Percentiles rank a stretch among this genome's conserved stretches.
These are phyloP conservation scores for Agrocybe chaxingu DNA, from an alignment of 768 basidiomycete species.

Conservation along the genomic window DNA sequence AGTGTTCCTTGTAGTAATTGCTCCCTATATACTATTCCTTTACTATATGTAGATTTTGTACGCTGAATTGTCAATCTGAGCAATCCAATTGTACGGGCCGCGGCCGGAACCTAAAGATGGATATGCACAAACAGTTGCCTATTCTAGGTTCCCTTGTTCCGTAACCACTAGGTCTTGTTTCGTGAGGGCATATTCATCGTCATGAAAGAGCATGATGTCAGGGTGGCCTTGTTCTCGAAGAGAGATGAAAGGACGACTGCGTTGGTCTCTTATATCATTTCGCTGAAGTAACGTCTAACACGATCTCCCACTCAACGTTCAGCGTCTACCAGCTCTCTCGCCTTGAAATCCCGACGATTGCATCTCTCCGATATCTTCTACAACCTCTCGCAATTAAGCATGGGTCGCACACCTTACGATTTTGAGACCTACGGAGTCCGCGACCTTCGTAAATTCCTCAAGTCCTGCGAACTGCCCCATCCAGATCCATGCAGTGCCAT, in stretches of 20 bases:
- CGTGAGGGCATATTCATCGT: too few species aligned
- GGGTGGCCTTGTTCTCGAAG: too few species aligned
- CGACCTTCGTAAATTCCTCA: slow-evolving; percentile 46
- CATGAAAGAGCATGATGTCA: too few species aligned
- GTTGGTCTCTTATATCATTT: slow-evolving; percentile 1
- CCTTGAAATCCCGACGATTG: neutral
- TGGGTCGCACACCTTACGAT: slow-evolving; percentile 21
- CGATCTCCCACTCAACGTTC: neutral
- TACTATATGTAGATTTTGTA: too few species aligned
- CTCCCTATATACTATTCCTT: too few species aligned
- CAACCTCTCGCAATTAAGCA: neutral
- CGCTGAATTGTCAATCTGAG: too few species aligned
- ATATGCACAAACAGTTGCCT: slow-evolving; percentile 5
- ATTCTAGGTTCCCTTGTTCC: slow-evolving; percentile 1
- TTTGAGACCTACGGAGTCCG: slow-evolving; percentile 30
- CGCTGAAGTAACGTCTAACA: neutral
- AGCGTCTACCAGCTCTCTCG: neutral
- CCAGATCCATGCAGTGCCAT: slow-evolving; percentile 19
- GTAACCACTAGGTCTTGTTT: too few species aligned
- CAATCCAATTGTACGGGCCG: too few species aligned
- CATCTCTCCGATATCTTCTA: neutral
- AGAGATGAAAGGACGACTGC: neutral
- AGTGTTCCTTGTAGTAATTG: too few species aligned
- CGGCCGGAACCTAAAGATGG: neutral
- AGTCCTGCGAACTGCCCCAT: slow-evolving; percentile 41